These are phyloP conservation scores for Lentinula aciculospora DNA, from an alignment of 768 basidiomycete species.

Conservation along the genomic window DNA sequence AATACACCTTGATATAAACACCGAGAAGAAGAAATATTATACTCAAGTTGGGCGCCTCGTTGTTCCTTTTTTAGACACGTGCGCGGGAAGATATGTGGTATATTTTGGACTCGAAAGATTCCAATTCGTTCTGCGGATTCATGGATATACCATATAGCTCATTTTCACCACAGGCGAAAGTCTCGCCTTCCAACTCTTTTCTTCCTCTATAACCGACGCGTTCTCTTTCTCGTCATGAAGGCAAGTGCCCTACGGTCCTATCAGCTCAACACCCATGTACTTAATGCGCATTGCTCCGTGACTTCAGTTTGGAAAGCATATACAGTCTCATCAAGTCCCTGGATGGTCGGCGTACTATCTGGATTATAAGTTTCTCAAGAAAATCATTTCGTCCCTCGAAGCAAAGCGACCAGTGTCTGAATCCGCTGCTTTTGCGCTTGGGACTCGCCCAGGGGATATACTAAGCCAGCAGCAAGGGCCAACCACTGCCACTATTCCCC, in stretches of 20 bases:
- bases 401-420: slow-evolving; percentile 88
- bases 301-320: slow-evolving; percentile 93
- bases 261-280: neutral
- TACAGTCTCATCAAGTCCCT: slow-evolving; percentile 92
- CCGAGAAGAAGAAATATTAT: neutral
- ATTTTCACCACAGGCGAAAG: slow-evolving; percentile 4
- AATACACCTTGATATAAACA: neutral
- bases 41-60: neutral
- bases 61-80: neutral
- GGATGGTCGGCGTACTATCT: slow-evolving; percentile 96
- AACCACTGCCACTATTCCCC: slow-evolving; percentile 24
- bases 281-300: slow-evolving; percentile 16
- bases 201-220: neutral
- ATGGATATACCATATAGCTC: slow-evolving; percentile 5
- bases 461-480: slow-evolving; percentile 24
- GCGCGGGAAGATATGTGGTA: neutral
- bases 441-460: slow-evolving; percentile 65
- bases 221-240: slow-evolving; percentile 7
- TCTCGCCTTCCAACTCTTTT: neutral
- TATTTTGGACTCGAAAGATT: neutral
- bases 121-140: neutral
- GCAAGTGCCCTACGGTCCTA: neutral
- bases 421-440: slow-evolving; percentile 80
- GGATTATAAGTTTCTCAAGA: slow-evolving; percentile 97
- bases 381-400: slow-evolving; percentile 94